Percentiles rank a stretch among this genome's conserved stretches.
Conservation (phyloP, 2,329 filamentous ascomycete species). For the Epichloe sylvatica region DNA sequence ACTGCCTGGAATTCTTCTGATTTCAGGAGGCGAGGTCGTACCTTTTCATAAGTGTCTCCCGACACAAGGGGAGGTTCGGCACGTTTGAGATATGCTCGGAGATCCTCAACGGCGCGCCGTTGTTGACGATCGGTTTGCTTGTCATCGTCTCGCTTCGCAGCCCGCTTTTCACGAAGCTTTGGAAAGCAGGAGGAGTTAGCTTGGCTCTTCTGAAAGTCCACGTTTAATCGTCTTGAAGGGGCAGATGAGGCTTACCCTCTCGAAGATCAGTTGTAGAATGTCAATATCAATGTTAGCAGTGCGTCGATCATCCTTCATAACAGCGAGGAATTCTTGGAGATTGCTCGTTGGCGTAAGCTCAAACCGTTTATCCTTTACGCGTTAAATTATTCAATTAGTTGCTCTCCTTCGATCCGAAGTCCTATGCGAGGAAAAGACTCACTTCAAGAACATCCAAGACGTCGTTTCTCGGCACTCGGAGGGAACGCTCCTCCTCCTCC, state of each 20-base stretch:
- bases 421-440: slow-evolving; percentile 22
- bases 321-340: slow-evolving; percentile 71
- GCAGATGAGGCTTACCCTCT: slow-evolving; percentile 43
- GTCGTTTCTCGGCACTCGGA: slow-evolving; percentile 68
- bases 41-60: slow-evolving; percentile 77
- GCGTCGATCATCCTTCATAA: slow-evolving; percentile 75
- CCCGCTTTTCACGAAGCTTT: slow-evolving; percentile 71
- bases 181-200: background rate
- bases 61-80: slow-evolving; percentile 69
- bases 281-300: slow-evolving; percentile 79
- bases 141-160: slow-evolving; percentile 71
- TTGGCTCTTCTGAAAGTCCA: background rate
- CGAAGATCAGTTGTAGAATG: slow-evolving; percentile 66
- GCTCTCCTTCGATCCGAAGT: background rate
- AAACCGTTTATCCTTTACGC: slow-evolving; percentile 66
- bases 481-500: slow-evolving; percentile 82
- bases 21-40: slow-evolving; percentile 65
- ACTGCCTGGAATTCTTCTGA: slow-evolving; percentile 75
- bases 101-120: slow-evolving; percentile 67
- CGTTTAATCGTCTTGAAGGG: background rate
- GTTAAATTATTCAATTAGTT: slow-evolving; percentile 6
- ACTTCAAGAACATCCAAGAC: slow-evolving; percentile 82
- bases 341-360: slow-evolving; percentile 78
- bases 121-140: slow-evolving; percentile 75
- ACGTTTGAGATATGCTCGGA: slow-evolving; percentile 78